Conservation (phyloP, 495 filamentous ascomycete species). For the Amphirosellinia nigrospora region DNA sequence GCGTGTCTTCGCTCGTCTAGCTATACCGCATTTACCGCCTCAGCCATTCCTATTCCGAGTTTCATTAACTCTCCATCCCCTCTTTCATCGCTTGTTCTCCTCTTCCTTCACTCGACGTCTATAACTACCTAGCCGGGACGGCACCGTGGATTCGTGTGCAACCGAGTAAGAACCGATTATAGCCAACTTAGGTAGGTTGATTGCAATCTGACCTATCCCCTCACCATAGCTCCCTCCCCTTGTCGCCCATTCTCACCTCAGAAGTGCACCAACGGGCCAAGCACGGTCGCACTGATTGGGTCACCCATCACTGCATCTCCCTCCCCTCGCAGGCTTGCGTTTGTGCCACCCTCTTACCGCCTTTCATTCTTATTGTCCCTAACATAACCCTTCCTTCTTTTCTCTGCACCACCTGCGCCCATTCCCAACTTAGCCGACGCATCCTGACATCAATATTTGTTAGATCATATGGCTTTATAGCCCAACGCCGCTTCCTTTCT, state of each 20-base stretch:
- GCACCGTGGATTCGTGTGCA: conserved; percentile 15
- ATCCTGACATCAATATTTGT: background rate
- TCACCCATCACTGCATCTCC: conserved; percentile 20
- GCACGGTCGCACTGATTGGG: conserved; percentile 21
- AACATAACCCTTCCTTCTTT: conserved; percentile 6
- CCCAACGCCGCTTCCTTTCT: conserved; percentile 13
- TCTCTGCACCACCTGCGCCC: conserved; percentile 14
- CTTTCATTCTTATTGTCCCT: conserved; percentile 16
- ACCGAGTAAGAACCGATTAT: conserved; percentile 12
- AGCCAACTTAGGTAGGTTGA: conserved; percentile 19
- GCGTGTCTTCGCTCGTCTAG: conserved; percentile 19
- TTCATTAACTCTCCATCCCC: conserved; percentile 15
- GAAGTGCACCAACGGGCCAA: conserved; percentile 20
- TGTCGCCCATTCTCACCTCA: conserved; percentile 24
- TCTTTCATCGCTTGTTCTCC: conserved; percentile 20
- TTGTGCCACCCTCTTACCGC: conserved; percentile 20
- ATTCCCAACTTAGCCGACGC: background rate
- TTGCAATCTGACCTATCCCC: conserved; percentile 18
- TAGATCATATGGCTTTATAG: conserved; percentile 20
- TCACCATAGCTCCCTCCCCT: conserved; percentile 20
- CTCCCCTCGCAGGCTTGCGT: conserved; percentile 18
- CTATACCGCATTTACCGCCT: conserved; percentile 18
- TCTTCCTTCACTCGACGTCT: conserved; percentile 18
- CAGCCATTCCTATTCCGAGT: conserved; percentile 10
- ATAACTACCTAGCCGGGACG: conserved; percentile 21